A percentile compares a stretch with the other conserved stretches of the same genome.
Evolutionary conservation across 768 basidiomycete genomes (phyloP).

Genomic region (Boletus coccyginus): DNA sequence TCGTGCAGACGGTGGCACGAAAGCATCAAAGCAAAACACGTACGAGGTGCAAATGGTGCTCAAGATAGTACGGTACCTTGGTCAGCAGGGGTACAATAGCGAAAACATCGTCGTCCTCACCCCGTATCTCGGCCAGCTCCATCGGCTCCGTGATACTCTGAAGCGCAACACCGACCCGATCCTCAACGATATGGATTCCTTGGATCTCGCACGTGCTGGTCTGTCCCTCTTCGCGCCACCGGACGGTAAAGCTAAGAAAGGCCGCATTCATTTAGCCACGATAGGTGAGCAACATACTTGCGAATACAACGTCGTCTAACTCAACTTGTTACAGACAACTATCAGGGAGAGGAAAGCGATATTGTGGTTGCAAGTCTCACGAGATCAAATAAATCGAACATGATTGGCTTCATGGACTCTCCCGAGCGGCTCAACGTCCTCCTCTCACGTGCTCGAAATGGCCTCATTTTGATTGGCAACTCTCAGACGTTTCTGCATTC

Average conservation of each 20-base stretch:
- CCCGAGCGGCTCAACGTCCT: constrained; percentile 70
- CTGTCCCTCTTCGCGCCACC: constrained; percentile 28
- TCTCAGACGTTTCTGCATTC: constrained; percentile 49
- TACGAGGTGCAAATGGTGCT: no score
- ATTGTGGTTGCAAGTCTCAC: constrained; percentile 63
- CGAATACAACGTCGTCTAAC: not conserved
- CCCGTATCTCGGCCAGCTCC: no score
- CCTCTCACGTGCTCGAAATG: constrained; percentile 64
- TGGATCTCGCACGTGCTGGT: no score
- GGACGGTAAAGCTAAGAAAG: constrained; percentile 35
- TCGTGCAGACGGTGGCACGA: no score
- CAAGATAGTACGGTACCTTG: no score
- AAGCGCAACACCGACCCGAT: no score
- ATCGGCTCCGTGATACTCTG: no score
- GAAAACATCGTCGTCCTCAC: no score
- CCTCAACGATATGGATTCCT: no score
- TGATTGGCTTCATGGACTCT: constrained; percentile 71
- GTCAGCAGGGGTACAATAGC: no score
- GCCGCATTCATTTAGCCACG: constrained; percentile 53
- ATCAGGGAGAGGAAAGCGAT: constrained; percentile 72
- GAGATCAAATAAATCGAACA: constrained; percentile 50
- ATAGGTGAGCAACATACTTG: constrained; percentile 44
- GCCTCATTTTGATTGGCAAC: constrained; percentile 67
- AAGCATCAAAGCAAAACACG: no score
- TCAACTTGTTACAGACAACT: constrained; percentile 50